Base-by-base conservation (phyloP, 805 yeast species). In the Saccharomycopsis fibuligera region DNA sequence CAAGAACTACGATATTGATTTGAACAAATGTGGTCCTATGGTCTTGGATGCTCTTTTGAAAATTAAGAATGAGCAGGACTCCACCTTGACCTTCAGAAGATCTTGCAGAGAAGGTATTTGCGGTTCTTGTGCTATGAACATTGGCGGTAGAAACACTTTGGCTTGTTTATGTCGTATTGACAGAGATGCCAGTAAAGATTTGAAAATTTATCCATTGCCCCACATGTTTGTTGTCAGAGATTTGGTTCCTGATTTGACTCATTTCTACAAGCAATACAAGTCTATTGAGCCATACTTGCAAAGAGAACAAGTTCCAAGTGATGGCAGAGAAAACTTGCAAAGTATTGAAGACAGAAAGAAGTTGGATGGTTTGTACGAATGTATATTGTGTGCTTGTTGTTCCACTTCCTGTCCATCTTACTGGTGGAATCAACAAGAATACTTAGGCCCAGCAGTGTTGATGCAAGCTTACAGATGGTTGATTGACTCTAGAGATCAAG, bases 381-480 rank as follows among this genome's bases (percentile, higher is more conserved):
- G 99, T 76, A 91, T 91, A 62, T 74, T 91, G 65, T 91, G 99
- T 74, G 99, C 99, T 9, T 47, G 99, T 73, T 91, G 99, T 71
- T 90, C 97, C 31, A 93, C 99, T 45, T 83, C 98, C 17, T 93
- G 99, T 75, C 99, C 99, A 47, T 90, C 98, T 2, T 93, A 93
- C 78, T 93, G 99, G 99, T 93, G 99, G 99, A 93, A 93, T 73
- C 96, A 88, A 73, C 96, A 90, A 71, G 95, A 93, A 75, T 93
- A 93, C 72, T 74, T 93, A 60, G 99, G 99, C 50, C 99, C 99
- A 23, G 99, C 99, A 27, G 98, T 93, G 48, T 78, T 93, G 68
- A 86, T 93, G 96, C 99, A 93, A 76, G 97, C 98, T 48, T 93
- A 82, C 78, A 84, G 99, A 75, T 93, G 99, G 99, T 81, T 93